Percentiles rank a stretch among this genome's conserved stretches.
phyloP scores from a whole-genome alignment of 495 filamentous ascomycete genomes.

The Hyaloscypha finlandica region DNA sequence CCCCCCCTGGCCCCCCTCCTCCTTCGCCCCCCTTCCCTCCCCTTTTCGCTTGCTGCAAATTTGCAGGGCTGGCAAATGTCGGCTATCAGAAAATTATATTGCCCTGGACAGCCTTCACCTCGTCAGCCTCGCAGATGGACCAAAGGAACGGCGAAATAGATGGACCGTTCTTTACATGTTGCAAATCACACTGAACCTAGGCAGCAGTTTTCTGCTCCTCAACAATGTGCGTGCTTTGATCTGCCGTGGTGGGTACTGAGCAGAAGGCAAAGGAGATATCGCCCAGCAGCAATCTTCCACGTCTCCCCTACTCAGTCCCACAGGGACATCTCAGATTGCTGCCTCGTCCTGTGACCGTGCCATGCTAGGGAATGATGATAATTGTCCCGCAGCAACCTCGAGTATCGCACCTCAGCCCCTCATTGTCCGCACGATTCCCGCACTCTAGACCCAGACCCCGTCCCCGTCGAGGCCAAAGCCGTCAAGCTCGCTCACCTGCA shows the following conservation, averaged over 20 bases:
- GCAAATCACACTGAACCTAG: neutral
- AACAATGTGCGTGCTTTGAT: neutral
- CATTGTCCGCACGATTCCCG: neutral
- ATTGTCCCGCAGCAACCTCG: neutral
- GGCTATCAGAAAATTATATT: neutral
- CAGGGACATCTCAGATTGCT: neutral
- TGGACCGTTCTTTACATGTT: neutral
- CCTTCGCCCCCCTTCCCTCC: too few relatives aligned
- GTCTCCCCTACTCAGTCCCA: neutral
- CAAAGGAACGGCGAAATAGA: conserved; percentile 7
- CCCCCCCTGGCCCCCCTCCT: too few relatives aligned
- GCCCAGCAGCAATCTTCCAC: neutral
- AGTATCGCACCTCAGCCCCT: neutral
- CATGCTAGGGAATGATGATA: too few relatives aligned
- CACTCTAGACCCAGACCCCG: neutral
- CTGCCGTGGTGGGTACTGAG: neutral
- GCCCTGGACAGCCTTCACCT: neutral
- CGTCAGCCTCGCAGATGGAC: conserved; percentile 9
- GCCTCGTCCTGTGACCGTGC: too few relatives aligned
- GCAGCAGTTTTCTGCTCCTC: neutral
- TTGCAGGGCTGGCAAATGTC: neutral
- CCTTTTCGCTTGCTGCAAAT: neutral
- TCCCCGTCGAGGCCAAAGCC: neutral
- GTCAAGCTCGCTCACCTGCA: neutral
- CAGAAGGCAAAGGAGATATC: neutral